Evolutionary conservation across 2,329 filamentous ascomycete genomes (phyloP), one percentile per base, ranked within the genome.

Genomic region (Clonostachys rosea): DNA sequence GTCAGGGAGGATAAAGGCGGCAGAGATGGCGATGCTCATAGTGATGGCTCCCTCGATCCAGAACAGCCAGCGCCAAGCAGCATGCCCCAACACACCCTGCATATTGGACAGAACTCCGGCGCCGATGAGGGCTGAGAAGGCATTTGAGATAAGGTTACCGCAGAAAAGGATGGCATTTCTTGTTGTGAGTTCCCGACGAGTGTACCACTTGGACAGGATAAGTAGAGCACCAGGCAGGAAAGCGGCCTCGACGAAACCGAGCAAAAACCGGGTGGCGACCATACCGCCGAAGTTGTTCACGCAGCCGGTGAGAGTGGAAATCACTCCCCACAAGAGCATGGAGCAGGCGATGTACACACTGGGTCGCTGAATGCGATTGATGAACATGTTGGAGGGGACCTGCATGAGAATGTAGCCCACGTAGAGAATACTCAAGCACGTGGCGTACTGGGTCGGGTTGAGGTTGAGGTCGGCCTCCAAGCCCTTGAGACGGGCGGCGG

Each of bases 401-500:
- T 69, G 65, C 50, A 66, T 61, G 17, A 62, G 47, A 46, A 84
- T 66, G 54, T 73, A 71, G 11, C 79, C 74, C 33, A 66, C 65
- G 42, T 66, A 62, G 18, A 68, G 50, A 42, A 59, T 63, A 36
- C 14, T 24, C 13, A 35, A 41, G 14, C 39, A 13, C 6, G 4
- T 30, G 33, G 81, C 76, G 59, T 87, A 87, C 59, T 88, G 69
- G 4, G 73, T 75, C 54, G 78, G 67, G 39, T 64, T 63, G 51
- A 87, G 68, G 3, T 69, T 60, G 18, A 50, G 65, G 44, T 87
- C 84, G 7, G 71, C 69, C 48, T 86, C 78, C 20, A 89, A 68
- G 6, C 84, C 83, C 58, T 81, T 79, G 45, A 88, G 71, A 18
- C 79, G 74, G 2, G 85, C 85, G 2, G 83, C 76, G 3, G 83